phyloP scores from a whole-genome alignment of 352 stramenopile genomes.

The Globisporangium paroecandrum region DNA sequence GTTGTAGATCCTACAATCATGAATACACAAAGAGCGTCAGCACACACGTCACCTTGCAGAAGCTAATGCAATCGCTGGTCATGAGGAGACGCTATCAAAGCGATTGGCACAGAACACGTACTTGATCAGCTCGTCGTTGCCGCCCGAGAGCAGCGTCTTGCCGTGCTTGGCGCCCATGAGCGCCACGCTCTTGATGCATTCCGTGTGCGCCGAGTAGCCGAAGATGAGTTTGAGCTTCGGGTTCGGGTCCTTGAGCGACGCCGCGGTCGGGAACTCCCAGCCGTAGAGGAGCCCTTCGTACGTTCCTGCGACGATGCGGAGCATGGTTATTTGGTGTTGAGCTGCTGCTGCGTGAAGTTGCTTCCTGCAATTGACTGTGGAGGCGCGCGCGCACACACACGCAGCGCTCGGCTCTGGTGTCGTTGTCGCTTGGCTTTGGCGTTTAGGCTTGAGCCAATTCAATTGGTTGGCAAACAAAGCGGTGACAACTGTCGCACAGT shows the following conservation, averaged over 20 bases:
- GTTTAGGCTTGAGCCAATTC: background rate
- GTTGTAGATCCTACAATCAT: conserved; percentile 73
- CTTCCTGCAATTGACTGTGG: background rate
- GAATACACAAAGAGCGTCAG: background rate
- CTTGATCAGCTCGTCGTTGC: conserved; percentile 89
- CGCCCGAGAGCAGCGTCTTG: conserved; percentile 78
- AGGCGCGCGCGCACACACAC: background rate
- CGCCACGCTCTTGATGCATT: conserved; percentile 85
- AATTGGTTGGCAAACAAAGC: conserved; percentile 29
- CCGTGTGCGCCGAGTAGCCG: conserved; percentile 75
- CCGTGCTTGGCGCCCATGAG: conserved; percentile 76
- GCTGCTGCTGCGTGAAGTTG: background rate
- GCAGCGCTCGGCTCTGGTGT: conserved; percentile 1
- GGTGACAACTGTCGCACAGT: conserved; percentile 3
- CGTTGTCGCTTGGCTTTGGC: background rate
- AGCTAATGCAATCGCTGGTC: no score
- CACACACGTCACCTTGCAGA: background rate
- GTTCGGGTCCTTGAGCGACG: conserved; percentile 21
- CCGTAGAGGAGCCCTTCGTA: conserved; percentile 87
- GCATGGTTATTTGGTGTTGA: conserved; percentile 29
- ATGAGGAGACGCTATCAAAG: background rate
- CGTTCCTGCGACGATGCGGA: conserved; percentile 80
- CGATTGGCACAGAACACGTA: conserved; percentile 19
- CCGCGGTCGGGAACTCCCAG: conserved; percentile 55
- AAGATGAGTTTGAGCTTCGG: conserved; percentile 84